phyloP scores from a whole-genome alignment of 2,329 filamentous ascomycete species.

The Epichloe aotearoae region DNA sequence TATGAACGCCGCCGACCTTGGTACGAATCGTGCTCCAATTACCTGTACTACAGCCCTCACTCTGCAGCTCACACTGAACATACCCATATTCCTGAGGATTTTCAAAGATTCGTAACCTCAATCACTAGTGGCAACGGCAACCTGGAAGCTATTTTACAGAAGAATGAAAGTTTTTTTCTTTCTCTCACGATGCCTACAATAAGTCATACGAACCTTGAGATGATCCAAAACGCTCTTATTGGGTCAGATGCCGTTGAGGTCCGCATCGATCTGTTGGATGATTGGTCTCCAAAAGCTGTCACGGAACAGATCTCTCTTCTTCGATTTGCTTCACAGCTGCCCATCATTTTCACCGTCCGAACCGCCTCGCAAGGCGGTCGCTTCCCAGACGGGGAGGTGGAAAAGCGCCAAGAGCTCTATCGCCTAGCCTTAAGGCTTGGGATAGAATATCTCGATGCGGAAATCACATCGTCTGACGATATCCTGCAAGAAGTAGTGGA shows the following conservation, averaged over 20 bases:
- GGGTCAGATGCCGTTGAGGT: slow-evolving; percentile 90
- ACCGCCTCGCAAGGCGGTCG: slow-evolving; percentile 76
- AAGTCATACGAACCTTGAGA: slow-evolving; percentile 38
- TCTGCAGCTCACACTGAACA: slow-evolving; percentile 16
- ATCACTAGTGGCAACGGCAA: slow-evolving; percentile 30
- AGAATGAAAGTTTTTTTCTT: slow-evolving; percentile 84
- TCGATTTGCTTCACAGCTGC: slow-evolving; percentile 56
- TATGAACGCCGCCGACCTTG: slow-evolving; percentile 81
- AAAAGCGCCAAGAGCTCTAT: slow-evolving; percentile 65
- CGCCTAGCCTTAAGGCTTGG: slow-evolving; percentile 66
- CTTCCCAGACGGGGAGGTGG: slow-evolving; percentile 65
- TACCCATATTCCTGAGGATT: slow-evolving; percentile 20
- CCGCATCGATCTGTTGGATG: slow-evolving; percentile 77
- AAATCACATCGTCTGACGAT: slow-evolving; percentile 73
- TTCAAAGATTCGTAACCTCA: slow-evolving; percentile 24
- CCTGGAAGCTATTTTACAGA: slow-evolving; percentile 28
- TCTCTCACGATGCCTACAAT: slow-evolving; percentile 76
- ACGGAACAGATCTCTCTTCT: slow-evolving; percentile 70
- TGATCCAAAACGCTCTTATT: slow-evolving; percentile 60
- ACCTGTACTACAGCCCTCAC: slow-evolving; percentile 78
- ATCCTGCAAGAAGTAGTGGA: slow-evolving; percentile 57
- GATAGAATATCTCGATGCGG: slow-evolving; percentile 85
- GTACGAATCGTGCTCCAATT: slow-evolving; percentile 88
- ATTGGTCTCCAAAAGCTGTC: slow-evolving; percentile 64
- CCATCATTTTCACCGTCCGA: slow-evolving; percentile 85